Evolutionary conservation across 2,329 filamentous ascomycete species (phyloP), one percentile per base, ranked within the genome.

Genomic region (Metarhizium anisopliae): DNA sequence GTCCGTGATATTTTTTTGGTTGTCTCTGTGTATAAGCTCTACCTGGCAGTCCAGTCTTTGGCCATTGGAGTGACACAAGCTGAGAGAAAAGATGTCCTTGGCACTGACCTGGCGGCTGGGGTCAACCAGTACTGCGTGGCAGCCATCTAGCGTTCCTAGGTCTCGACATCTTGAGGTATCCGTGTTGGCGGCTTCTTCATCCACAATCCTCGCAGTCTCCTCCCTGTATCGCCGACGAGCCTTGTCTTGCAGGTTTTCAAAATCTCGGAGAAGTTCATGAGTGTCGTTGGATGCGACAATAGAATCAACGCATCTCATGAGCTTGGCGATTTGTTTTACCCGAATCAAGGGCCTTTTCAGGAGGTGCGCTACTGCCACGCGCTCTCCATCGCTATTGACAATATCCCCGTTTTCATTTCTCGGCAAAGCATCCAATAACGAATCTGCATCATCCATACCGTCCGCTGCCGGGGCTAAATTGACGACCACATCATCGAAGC

Each of bases 401-500:
- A 89, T 77, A 62, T 87, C 85, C 25, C 87, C 86, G 55, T 85
- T 75, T 56, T 80, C 80, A 54, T 86, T 85, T 54, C 74, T 77
- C 59, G 81, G 83, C 73, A 81, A 74, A 2, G 79, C 81, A 58
- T 81, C 77, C 53, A 85, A 67, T 2, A 84, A 71, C 2, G 81
- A 83, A 59, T 84, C 78, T 43, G 83, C 77, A 51, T 86, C 83
- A 38, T 86, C 83, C 2, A 70, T 64, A 1, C 63, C 64, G 16
- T 72, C 74, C 2, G 73, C 72, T 4, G 84, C 82, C 7, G 90
- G 89, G 1, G 90, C 91, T 38, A 97, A 82, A 67, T 96, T 97
- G 63, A 99, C 90, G 52, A 97, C 85, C 20, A 99, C 84, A 67
- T 95, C 92, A 65, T 96, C 89, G 70, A 97, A 99, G 0, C 94